Percentiles rank a stretch among this genome's conserved stretches.
These are phyloP conservation scores for Aspergillus piperis DNA, from an alignment of 2,329 filamentous ascomycete species.

Conservation along the genomic window DNA sequence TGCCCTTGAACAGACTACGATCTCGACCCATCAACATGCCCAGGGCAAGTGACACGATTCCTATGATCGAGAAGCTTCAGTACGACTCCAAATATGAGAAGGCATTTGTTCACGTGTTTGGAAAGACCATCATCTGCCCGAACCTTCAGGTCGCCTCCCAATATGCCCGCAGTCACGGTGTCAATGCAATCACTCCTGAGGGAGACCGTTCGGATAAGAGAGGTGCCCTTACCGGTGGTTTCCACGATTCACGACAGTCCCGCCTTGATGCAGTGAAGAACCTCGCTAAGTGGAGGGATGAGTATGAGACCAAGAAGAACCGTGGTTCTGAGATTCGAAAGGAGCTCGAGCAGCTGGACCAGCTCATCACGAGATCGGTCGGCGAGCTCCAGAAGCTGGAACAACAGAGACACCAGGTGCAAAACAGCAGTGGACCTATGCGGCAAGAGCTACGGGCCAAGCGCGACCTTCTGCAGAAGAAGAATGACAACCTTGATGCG, in stretches of 20 bases:
- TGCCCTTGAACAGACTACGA: slow-evolving; percentile 82
- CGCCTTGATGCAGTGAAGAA: slow-evolving; percentile 81
- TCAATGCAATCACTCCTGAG: slow-evolving; percentile 91
- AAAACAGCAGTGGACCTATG: slow-evolving; percentile 79
- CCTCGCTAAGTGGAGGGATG: slow-evolving; percentile 72
- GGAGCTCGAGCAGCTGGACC: slow-evolving; percentile 76
- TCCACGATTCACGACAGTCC: slow-evolving; percentile 81
- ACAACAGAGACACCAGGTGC: slow-evolving; percentile 73
- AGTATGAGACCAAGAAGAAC: slow-evolving; percentile 67
- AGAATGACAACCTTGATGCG: slow-evolving; percentile 71
- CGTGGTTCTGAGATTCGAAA: slow-evolving; percentile 66
- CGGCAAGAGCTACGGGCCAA: slow-evolving; percentile 75
- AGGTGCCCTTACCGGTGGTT: slow-evolving; percentile 93
- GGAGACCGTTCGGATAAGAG: slow-evolving; percentile 94
- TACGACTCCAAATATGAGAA: slow-evolving; percentile 77
- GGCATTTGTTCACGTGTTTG: slow-evolving; percentile 93
- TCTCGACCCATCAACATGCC: slow-evolving; percentile 74
- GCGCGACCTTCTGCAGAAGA: slow-evolving; percentile 71
- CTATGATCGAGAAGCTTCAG: slow-evolving; percentile 79
- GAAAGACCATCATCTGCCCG: slow-evolving; percentile 90
- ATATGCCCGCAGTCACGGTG: slow-evolving; percentile 86
- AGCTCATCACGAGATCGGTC: slow-evolving; percentile 84
- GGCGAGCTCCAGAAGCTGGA: slow-evolving; percentile 81
- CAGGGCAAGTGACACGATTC: slow-evolving; percentile 81
- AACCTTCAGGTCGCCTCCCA: slow-evolving; percentile 84